Conservation (phyloP, 306 rosid genomes). For the Rubus idaeus region DNA sequence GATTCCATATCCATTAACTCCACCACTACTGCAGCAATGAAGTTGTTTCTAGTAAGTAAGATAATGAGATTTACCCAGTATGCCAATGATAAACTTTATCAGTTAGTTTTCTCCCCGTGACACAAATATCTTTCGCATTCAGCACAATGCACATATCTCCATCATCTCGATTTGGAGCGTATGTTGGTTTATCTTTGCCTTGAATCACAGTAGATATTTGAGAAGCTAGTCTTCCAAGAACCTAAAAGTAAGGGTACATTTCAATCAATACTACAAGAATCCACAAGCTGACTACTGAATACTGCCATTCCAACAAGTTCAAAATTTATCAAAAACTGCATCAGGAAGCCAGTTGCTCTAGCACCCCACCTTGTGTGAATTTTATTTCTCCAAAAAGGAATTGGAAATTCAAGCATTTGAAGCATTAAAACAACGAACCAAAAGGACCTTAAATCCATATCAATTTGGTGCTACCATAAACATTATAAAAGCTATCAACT, state of each 20-base stretch:
- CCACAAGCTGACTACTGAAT: slow-evolving; percentile 1
- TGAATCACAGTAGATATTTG: slow-evolving; percentile 89
- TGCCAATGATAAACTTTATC: slow-evolving; percentile 92
- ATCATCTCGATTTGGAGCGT: slow-evolving; percentile 84
- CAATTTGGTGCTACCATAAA: not conserved
- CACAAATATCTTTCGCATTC: slow-evolving; percentile 84
- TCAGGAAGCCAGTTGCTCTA: not conserved
- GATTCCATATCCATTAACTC: slow-evolving; percentile 12
- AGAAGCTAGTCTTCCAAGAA: slow-evolving; percentile 96
- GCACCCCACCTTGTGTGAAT: not conserved
- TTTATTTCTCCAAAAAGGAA: not conserved
- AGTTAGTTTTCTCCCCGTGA: slow-evolving; percentile 86
- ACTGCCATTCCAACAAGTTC: not conserved
- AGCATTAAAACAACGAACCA: not conserved
- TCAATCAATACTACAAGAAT: slow-evolving; percentile 22
- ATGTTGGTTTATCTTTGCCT: slow-evolving; percentile 95
- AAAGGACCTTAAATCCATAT: not conserved
- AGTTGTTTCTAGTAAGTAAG: not conserved
- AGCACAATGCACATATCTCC: slow-evolving; percentile 97
- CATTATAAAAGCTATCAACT: not conserved
- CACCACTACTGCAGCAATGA: slow-evolving; percentile 14
- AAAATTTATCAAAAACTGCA: not conserved
- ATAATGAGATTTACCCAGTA: slow-evolving; percentile 64
- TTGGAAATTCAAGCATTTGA: not conserved
- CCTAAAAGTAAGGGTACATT: slow-evolving; percentile 32